Evolutionary conservation across 2,329 filamentous ascomycete species (phyloP).

Genomic region (Talaromyces amestolkiae): DNA sequence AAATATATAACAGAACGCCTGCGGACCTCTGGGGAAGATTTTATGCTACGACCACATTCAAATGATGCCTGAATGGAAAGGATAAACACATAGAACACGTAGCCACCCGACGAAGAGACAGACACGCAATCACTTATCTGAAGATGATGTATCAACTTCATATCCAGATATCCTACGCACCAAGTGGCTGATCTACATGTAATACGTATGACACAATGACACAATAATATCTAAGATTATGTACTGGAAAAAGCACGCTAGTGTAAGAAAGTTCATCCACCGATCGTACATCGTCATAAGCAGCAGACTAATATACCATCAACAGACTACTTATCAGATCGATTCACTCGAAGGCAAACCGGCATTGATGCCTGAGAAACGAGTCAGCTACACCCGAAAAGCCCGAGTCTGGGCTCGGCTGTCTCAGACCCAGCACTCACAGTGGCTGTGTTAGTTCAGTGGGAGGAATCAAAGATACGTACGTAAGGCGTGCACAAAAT

Average conservation of each 20-base stretch:
- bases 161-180: neutral
- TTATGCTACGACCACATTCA: no score
- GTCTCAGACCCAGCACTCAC: no score
- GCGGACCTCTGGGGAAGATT: no score
- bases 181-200: neutral
- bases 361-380: neutral
- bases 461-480: neutral
- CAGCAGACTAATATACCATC: neutral
- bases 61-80: neutral
- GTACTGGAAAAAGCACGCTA: neutral
- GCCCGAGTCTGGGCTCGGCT: neutral
- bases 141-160: neutral
- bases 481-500: slow-evolving; percentile 1
- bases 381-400: neutral
- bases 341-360: neutral
- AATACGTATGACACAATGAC: neutral
- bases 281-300: neutral
- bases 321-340: neutral
- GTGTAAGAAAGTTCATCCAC: neutral
- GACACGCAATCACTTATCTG: neutral
- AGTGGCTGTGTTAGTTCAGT: no score
- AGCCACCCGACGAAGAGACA: neutral
- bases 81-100: neutral
- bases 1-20: no score
- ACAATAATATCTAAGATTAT: neutral